These are phyloP conservation scores for Penicillium waksmanii DNA, from an alignment of 495 filamentous ascomycete species.

Conservation along the genomic window DNA sequence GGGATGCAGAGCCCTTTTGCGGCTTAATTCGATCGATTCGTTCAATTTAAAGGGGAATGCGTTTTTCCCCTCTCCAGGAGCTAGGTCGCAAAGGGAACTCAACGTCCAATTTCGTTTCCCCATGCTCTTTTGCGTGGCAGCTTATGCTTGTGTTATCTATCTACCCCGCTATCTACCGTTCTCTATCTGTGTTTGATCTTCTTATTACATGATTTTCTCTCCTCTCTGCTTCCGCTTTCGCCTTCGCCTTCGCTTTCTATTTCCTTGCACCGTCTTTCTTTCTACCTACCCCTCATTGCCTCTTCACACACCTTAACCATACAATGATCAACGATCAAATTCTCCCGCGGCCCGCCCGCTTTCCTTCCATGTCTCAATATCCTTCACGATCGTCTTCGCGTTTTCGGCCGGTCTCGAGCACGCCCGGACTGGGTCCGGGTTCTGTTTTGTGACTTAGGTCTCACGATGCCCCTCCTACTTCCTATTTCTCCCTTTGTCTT, in stretches of 20 bases:
- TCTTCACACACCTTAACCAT: not conserved
- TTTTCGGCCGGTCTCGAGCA: not conserved
- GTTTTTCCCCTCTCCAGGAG: too few species aligned
- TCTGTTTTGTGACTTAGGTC: not conserved
- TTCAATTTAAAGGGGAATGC: too few species aligned
- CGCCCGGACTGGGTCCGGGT: not conserved
- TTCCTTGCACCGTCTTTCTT: slow-evolving; percentile 1
- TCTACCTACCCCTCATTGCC: not conserved
- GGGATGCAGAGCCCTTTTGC: slow-evolving; percentile 46
- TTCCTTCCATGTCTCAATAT: not conserved
- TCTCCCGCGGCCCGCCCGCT: not conserved
- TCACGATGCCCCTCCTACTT: not conserved
- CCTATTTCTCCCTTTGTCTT: too few species aligned
- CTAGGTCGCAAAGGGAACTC: not conserved
- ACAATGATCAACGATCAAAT: not conserved
- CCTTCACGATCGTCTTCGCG: not conserved
- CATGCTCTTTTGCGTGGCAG: not conserved
- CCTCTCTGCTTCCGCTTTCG: not conserved
- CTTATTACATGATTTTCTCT: not conserved
- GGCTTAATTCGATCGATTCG: not conserved
- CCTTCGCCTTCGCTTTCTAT: slow-evolving; percentile 6
- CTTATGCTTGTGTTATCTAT: slow-evolving; percentile 5
- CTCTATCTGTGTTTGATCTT: slow-evolving; percentile 6
- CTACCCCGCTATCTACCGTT: slow-evolving; percentile 2
- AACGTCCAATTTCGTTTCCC: not conserved